Evolutionary conservation across 164 flowering plant species (phyloP).

Genomic region (Berberis thunbergii): DNA sequence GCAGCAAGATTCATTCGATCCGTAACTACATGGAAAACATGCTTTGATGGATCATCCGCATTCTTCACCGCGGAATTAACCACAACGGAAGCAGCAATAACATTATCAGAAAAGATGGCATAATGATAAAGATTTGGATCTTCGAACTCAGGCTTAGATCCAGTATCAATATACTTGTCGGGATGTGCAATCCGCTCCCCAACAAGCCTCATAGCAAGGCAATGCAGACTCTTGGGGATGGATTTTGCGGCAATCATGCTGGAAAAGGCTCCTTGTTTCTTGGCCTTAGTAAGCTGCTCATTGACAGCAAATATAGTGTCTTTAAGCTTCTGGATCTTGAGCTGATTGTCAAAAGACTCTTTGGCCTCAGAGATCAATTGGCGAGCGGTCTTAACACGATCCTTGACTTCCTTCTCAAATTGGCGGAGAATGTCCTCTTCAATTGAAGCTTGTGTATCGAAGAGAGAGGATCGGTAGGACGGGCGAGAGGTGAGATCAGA

Average conservation of each 20-base stretch:
- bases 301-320: constrained; percentile 87
- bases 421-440: constrained; percentile 79
- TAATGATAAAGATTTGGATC: constrained; percentile 79
- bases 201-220: constrained; percentile 82
- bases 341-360: constrained; percentile 87
- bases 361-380: constrained; percentile 62
- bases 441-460: constrained; percentile 46
- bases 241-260: constrained; percentile 75
- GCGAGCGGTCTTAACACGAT: constrained; percentile 61
- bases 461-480: constrained; percentile 30
- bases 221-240: constrained; percentile 84
- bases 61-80: constrained; percentile 81
- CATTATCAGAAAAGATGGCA: constrained; percentile 83
- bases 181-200: constrained; percentile 78
- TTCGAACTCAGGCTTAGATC: constrained; percentile 49
- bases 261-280: constrained; percentile 73
- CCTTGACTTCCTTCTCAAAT: constrained; percentile 92
- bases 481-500: constrained; percentile 36
- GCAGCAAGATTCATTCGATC: constrained; percentile 81
- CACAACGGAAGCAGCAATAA: constrained; percentile 88
- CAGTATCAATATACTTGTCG: constrained; percentile 55
- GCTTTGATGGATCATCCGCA: constrained; percentile 76
- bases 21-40: constrained; percentile 85
- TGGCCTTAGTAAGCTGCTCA: constrained; percentile 74
- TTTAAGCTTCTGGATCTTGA: constrained; percentile 91